These are phyloP conservation scores for Tremellales sp. DNA, from an alignment of 1,284 basidiomycete genomes.

Conservation along the genomic window DNA sequence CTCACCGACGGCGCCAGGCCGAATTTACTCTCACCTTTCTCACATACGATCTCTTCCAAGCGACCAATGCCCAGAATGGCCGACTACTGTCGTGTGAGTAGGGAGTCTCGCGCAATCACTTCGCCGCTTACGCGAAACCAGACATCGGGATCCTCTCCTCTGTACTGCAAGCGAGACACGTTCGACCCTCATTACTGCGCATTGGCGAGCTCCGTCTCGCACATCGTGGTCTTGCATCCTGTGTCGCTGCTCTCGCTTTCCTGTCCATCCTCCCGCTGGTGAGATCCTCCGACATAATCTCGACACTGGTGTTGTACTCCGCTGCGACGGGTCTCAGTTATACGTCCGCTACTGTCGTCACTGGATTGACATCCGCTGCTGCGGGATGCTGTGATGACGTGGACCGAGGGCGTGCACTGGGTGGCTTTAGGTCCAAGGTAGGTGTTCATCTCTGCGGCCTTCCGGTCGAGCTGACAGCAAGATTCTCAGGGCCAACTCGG, in stretches of 20 bases:
- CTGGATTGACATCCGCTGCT: slow-evolving; percentile 76
- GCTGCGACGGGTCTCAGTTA: slow-evolving; percentile 79
- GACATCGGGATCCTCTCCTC: slow-evolving; percentile 79
- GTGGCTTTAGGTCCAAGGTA: slow-evolving; percentile 66
- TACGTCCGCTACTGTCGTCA: slow-evolving; percentile 88
- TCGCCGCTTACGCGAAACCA: slow-evolving; percentile 8
- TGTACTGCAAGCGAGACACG: slow-evolving; percentile 83
- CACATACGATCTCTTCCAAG: slow-evolving; percentile 71
- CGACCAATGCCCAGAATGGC: slow-evolving; percentile 85
- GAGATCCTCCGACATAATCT: slow-evolving; percentile 35
- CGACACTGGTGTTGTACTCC: slow-evolving; percentile 57
- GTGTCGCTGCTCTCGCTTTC: slow-evolving; percentile 63
- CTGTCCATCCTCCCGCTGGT: slow-evolving; percentile 66
- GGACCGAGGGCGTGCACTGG: slow-evolving; percentile 65
- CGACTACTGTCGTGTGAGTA: slow-evolving; percentile 62
- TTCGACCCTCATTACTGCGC: slow-evolving; percentile 58
- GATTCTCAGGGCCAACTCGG: slow-evolving; percentile 70
- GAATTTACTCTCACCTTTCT: slow-evolving; percentile 90
- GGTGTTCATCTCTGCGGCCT: too few relatives aligned
- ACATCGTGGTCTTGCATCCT: slow-evolving; percentile 66
- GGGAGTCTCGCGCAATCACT: not conserved
- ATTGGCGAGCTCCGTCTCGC: slow-evolving; percentile 75
- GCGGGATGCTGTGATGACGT: slow-evolving; percentile 74
- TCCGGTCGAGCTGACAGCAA: too few relatives aligned
- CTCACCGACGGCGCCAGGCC: slow-evolving; percentile 52